Base-by-base conservation (phyloP, 1,139 yeast species). In the Magnusiomyces paraingens region DNA sequence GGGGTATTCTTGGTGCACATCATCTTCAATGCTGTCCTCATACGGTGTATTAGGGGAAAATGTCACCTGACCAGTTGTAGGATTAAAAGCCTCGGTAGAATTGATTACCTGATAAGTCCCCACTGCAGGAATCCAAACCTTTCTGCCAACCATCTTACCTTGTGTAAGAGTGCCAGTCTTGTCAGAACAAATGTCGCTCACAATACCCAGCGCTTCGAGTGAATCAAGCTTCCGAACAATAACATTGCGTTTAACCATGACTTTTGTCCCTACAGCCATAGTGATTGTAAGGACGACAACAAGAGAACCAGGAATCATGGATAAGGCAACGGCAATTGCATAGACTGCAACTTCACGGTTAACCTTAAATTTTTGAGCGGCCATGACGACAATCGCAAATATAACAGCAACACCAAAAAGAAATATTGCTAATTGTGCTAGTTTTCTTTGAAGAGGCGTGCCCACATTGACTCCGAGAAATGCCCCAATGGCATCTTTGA, bases 201-300 rank as follows among this genome's bases (percentile, higher is more conserved):
- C 84, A 32, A 90, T 85, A 29, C 94, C 94, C 47, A 86, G 74
- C 26, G 90, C 90, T 66, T 86, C 94, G 49, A 86, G 74, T 1
- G 94, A 84, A 65, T 86, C 93, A 57, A 86, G 75, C 63, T 84
- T 86, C 64, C 94, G 76, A 18, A 86, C 90, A 69, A 86, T 83
- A 40, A 86, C 94, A 64, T 84, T 74, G 63, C 84, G 78, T 49
- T 72, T 69, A 44, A 83, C 85, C 94, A 86, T 86, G 17, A 82
- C 86, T 62, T 83, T 84, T 41, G 94, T 86, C 22, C 94, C 94
- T 57, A 85, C 84, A 6, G 94, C 91, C 93, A 86, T 86, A 3
- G 94, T 86, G 58, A 86, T 86, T 15, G 94, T 86, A 57, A 86
- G 77, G 20, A 86, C 94, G 44, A 86, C 94, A 57, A 86, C 84